phyloP scores from a whole-genome alignment of 495 filamentous ascomycete genomes.

The Lentithecium fluviatile region DNA sequence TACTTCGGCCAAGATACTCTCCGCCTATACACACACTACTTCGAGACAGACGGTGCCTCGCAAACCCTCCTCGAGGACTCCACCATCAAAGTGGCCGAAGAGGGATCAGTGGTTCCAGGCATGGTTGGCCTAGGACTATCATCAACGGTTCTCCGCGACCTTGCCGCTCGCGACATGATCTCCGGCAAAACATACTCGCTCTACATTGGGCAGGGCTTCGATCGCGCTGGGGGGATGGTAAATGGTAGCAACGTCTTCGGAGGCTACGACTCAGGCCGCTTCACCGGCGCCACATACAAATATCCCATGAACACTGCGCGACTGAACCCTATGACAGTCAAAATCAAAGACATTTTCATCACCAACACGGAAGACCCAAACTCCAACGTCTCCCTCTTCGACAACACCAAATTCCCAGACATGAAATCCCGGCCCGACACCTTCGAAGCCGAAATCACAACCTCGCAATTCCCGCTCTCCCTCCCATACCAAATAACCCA shows the following conservation, averaged over 20 bases:
- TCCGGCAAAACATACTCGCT: conserved; percentile 39
- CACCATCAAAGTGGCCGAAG: conserved; percentile 32
- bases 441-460: conserved; percentile 40
- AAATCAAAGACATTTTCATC: conserved; percentile 39
- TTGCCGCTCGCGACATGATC: conserved; percentile 31
- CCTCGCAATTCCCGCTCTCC: conserved; percentile 39
- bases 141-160: conserved; percentile 36
- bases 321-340: conserved; percentile 32
- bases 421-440: conserved; percentile 16
- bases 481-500: conserved; percentile 40
- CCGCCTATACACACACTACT: conserved; percentile 42
- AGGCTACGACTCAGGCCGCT: conserved; percentile 41
- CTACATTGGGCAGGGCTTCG: conserved; percentile 36
- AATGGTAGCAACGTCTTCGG: conserved; percentile 39
- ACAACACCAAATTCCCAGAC: conserved; percentile 31
- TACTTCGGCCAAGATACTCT: conserved; percentile 32
- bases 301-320: conserved; percentile 29
- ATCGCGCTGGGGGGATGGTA: conserved; percentile 34
- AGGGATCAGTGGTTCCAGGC: conserved; percentile 27
- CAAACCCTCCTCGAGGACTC: conserved; percentile 32
- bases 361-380: conserved; percentile 19
- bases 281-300: conserved; percentile 27
- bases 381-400: conserved; percentile 37
- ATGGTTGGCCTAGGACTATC: conserved; percentile 36
- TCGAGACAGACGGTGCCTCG: conserved; percentile 37